These are phyloP conservation scores for Penicillium frequentans DNA, from an alignment of 2,329 filamentous ascomycete genomes.

Conservation along the genomic window DNA sequence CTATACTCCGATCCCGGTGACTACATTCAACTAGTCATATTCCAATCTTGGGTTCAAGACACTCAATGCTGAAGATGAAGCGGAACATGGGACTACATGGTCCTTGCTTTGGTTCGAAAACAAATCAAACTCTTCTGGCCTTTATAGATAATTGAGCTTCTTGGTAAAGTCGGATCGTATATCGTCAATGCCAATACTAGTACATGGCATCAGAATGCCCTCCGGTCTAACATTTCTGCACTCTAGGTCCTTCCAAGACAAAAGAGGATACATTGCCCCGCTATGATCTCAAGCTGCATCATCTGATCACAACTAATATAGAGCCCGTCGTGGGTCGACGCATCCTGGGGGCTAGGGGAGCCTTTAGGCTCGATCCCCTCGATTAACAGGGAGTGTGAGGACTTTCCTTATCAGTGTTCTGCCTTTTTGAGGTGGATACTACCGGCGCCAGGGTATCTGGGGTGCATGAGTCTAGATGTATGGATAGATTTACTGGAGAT, in stretches of 20 bases:
- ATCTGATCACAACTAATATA: not conserved
- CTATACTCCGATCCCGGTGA: not conserved
- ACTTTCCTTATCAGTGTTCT: not conserved
- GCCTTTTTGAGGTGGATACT: not conserved
- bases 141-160: not conserved
- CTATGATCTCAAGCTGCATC: not conserved
- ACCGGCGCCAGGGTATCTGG: not conserved
- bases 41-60: not conserved
- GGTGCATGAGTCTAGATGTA: not conserved
- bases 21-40: not conserved
- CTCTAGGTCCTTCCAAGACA: not conserved
- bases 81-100: not conserved
- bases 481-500: not conserved
- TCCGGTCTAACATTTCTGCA: too few relatives aligned
- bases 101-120: not conserved
- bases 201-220: not conserved
- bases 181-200: not conserved
- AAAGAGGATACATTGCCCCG: not conserved
- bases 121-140: not conserved
- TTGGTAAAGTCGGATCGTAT: not conserved
- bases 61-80: not conserved
- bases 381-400: not conserved
- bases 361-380: not conserved
- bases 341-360: not conserved
- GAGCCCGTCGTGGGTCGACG: not conserved